Base-by-base conservation (phyloP, 805 yeast genomes). In the Kockiozyma suomiensis region DNA sequence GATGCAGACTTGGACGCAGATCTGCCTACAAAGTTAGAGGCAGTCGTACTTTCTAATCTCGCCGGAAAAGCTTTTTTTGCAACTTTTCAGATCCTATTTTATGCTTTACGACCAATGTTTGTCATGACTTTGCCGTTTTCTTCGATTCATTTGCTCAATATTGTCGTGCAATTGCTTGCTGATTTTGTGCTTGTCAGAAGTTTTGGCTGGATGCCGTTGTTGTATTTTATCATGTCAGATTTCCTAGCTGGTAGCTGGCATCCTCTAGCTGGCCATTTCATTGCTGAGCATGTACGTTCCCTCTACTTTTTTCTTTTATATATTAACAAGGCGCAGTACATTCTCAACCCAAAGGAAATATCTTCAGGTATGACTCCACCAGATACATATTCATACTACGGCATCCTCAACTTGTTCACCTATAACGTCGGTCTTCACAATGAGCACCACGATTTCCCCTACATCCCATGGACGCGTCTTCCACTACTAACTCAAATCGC, bases 371-470 rank as follows among this genome's bases (percentile, higher is more conserved):
- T 72, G 1, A 85, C 87, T 17, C 65, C 66, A 4, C 92, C 93
- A 0, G 97, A 91, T 71, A 91, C 97, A 0, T 91, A 85, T 70
- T 87, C 96, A 6, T 91, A 91, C 75, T 91, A 91, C 69, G 97
- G 97, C 0, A 75, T 83, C 26, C 78, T 91, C 66, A 91, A 91
- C 70, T 60, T 79, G 41, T 75, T 92, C 65, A 89, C 94, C 1
- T 91, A 96, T 93, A 91, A 91, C 69, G 97, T 90, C 7, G 97
- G 97, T 1, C 84, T 89, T 71, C 97, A 91, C 74, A 90, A 88
- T 69, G 97, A 91, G 74, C 97, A 91, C 73, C 97, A 91, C 71
- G 97, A 91, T 75, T 91, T 91, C 79, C 97, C 97, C 1, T 91
- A 85, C 72, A 81, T 91, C 68, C 93, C 97, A 0, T 91, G 97